phyloP scores from a whole-genome alignment of 139 green algal genomes.

The Chlorella sp. region DNA sequence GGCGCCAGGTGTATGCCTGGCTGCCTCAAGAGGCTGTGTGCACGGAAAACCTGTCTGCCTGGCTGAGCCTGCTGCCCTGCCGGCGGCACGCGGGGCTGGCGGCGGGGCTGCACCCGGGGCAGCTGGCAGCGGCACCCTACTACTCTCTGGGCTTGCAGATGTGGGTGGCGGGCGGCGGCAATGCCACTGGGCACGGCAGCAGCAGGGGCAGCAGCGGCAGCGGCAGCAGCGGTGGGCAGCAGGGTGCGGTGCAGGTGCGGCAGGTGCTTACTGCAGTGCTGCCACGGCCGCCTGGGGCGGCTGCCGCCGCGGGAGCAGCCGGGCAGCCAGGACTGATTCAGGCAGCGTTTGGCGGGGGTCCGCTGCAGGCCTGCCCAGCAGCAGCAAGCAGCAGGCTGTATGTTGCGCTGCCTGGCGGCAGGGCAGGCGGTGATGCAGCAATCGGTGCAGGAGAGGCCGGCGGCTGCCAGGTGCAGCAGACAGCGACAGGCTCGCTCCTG shows the following conservation, averaged over 20 bases:
- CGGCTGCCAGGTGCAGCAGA: background rate
- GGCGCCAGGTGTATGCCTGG: conserved; percentile 59
- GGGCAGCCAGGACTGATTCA: background rate
- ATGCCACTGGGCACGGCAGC: background rate
- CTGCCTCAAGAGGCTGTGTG: conserved; percentile 85
- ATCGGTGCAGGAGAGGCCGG: background rate
- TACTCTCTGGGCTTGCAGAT: conserved; percentile 59
- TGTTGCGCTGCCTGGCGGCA: background rate
- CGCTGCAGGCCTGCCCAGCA: background rate
- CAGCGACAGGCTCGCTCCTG: background rate
- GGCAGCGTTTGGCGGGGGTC: background rate
- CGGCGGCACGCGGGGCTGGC: conserved; percentile 65
- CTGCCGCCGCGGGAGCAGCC: background rate
- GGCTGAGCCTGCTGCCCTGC: conserved; percentile 93
- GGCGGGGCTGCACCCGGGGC: conserved; percentile 57
- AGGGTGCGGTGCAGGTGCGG: background rate
- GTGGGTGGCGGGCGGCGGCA: background rate
- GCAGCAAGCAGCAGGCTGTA: background rate
- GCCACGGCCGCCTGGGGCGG: background rate
- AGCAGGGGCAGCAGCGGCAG: conserved; percentile 7
- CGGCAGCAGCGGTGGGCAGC: background rate
- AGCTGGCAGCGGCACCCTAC: conserved; percentile 70
- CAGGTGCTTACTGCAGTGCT: background rate
- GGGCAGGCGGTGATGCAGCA: background rate
- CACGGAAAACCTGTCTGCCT: conserved; percentile 93